Evolutionary conservation across 352 stramenopile genomes (phyloP), one percentile per base, ranked within the genome.

Genomic region (Blastocystis sp.): DNA sequence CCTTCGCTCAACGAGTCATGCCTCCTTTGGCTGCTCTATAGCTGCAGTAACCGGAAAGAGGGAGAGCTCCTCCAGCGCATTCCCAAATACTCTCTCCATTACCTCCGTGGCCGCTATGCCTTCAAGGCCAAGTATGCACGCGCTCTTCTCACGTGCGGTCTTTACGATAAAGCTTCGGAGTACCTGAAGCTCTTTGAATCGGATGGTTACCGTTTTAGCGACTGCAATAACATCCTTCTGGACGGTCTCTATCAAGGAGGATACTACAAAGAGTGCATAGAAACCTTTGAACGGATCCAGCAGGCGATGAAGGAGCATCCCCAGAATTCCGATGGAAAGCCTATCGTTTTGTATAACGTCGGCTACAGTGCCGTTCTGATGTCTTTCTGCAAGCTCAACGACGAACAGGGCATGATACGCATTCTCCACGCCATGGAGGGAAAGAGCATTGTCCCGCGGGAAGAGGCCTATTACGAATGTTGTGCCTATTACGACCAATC

Each of bases 221-320:
- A 81, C 24, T 48, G 46, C 46, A 81, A 81, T 11, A 61, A 51
- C 24, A 63, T 64, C 29, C 27, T 81, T 18, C 27, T 81, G 53
- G 69, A 81, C 16, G 69, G 69, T 21, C 27, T 81, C 44, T 59
- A 34, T 11, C 36, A 63, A 34, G 69, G 69, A 21, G 46, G 49
- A 21, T 81, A 81, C 40, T 81, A 81, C 46, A 46, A 81, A 18
- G 48, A 81, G 29, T 81, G 69, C 46, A 65, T 81, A 36, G 24
- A 61, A 11, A 46, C 42, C 7, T 81, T 81, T 38, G 40, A 63
- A 16, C 61, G 29, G 24, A 61, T 81, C n/a, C 32, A 81, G 16
- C 6, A n/a, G 16, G 2, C 42, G 2, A 44, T 44, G 1, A 9
- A 53, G 18, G 21, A 81, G 18, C n/a, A n/a, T n/a, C 69, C 27